These are phyloP conservation scores for Scytalidium sp. DNA, from an alignment of 2,329 filamentous ascomycete genomes.

Conservation along the genomic window DNA sequence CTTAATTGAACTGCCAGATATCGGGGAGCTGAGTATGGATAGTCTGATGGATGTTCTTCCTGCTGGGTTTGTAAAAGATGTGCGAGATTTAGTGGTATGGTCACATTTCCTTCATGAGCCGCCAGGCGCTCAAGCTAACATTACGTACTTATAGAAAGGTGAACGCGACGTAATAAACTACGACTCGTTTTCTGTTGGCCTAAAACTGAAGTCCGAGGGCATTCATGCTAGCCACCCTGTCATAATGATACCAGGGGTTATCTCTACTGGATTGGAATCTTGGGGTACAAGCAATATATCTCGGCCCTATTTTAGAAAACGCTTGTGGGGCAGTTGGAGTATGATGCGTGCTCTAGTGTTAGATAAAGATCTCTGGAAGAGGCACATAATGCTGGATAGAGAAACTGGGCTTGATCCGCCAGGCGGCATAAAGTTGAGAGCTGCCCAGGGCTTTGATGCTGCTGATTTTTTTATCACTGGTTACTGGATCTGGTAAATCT, in stretches of 20 bases:
- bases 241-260: constrained; percentile 96
- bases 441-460: constrained; percentile 95
- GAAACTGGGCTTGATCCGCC: constrained; percentile 87
- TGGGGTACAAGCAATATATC: constrained; percentile 90
- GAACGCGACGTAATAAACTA: constrained; percentile 88
- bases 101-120: constrained; percentile 8
- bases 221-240: constrained; percentile 81
- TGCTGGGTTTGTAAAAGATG: constrained; percentile 79
- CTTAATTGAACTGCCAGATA: constrained; percentile 74
- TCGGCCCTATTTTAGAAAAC: constrained; percentile 87
- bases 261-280: constrained; percentile 93
- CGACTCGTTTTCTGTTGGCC: constrained; percentile 88
- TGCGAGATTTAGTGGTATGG: constrained; percentile 77
- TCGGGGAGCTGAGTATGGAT: constrained; percentile 76
- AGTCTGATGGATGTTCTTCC: constrained; percentile 84
- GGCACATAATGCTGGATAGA: constrained; percentile 95
- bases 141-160: constrained; percentile 56
- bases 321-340: constrained; percentile 96
- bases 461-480: constrained; percentile 90
- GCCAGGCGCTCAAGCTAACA: constrained; percentile 2
- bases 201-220: constrained; percentile 79
- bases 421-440: constrained; percentile 75
- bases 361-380: constrained; percentile 94
- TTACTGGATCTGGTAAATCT: constrained; percentile 93
- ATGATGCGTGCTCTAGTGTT: constrained; percentile 96